Evolutionary conservation across 352 stramenopile species (phyloP), one percentile per base, ranked within the genome.

Genomic region (Thalassiosira delicatula): DNA sequence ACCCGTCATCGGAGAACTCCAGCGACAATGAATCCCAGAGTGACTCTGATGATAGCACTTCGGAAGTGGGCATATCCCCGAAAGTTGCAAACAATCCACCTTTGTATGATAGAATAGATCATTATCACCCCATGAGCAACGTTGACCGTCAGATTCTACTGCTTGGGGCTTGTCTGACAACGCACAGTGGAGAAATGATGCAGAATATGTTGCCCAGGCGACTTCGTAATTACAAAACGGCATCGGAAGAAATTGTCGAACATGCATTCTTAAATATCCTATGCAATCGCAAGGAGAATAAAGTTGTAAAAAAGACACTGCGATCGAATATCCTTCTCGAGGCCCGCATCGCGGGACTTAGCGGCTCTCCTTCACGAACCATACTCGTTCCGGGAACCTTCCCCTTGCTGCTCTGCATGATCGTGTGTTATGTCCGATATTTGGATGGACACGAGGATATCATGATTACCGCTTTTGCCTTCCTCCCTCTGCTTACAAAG

Each of bases 401-500:
- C 37, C 23, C 14, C 54, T 63, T 42, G 54, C 23, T 63, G 54
- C 27, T 23, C 42, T 63, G 27, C 46, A 56, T 49, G 17, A 23
- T 21, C n/a, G 46, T 7, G 53, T 61, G n/a, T 8, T 61, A 8
- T 61, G 53, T n/a, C 53, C 53, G 25, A 63, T 63, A 25, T 63
- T 63, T 42, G 54, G 51, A 12, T 61, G 54, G 54, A 63, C 54
- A 9, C 23, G 54, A 8, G 54, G 54, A 2, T 37, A 42, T 21
- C 27, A 63, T n/a, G 54, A 63, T 19, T 63, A 63, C 17, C 27
- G 54, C 25, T 63, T 63, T 42, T 63, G 25, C 54, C 29, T 63
- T 12, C 54, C 54, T 37, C 54, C 54, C 25, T 63, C 54, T 21
- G 54, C 54, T 21, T 63, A 42, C 54, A 63, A 40, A 42, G 23